Conservation (phyloP, 1,284 basidiomycete genomes). For the Apiotrichum montevideense region DNA sequence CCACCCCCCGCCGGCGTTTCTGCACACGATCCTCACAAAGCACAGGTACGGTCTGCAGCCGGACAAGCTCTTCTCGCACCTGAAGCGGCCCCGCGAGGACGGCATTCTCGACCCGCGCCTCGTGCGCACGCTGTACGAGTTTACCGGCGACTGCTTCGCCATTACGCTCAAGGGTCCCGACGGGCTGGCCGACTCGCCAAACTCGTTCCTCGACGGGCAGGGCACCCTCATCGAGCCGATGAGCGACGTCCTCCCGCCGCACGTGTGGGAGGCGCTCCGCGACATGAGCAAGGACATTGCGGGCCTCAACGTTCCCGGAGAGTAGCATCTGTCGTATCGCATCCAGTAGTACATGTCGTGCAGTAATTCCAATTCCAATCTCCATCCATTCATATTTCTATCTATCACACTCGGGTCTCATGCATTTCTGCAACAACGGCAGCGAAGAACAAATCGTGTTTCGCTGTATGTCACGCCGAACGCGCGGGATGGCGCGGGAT, state of each 20-base stretch:
- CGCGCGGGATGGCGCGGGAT: no score
- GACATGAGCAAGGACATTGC: slow-evolving; percentile 4
- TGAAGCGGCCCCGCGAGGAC: slow-evolving; percentile 36
- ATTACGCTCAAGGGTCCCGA: slow-evolving; percentile 42
- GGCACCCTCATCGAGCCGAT: slow-evolving; percentile 31
- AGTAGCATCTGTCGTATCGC: not conserved
- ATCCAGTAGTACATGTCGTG: no score
- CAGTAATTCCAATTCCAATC: no score
- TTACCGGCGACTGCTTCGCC: slow-evolving; percentile 42
- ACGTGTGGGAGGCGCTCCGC: slow-evolving; percentile 4
- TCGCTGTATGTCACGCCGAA: no score
- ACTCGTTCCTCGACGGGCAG: slow-evolving; percentile 39
- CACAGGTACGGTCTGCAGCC: slow-evolving; percentile 41
- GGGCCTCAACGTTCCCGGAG: slow-evolving; percentile 12
- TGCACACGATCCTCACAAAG: slow-evolving; percentile 49
- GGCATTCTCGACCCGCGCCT: slow-evolving; percentile 37
- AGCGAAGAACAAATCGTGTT: no score
- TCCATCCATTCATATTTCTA: no score
- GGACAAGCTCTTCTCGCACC: slow-evolving; percentile 40
- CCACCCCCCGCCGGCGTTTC: slow-evolving; percentile 47
- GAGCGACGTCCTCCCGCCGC: slow-evolving; percentile 17
- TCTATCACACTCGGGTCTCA: no score
- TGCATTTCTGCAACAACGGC: no score
- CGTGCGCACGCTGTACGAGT: slow-evolving; percentile 41
- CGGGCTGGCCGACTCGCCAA: slow-evolving; percentile 29